Base-by-base conservation (phyloP, 148 eudicot species). In the Amaranthus cruentus region DNA sequence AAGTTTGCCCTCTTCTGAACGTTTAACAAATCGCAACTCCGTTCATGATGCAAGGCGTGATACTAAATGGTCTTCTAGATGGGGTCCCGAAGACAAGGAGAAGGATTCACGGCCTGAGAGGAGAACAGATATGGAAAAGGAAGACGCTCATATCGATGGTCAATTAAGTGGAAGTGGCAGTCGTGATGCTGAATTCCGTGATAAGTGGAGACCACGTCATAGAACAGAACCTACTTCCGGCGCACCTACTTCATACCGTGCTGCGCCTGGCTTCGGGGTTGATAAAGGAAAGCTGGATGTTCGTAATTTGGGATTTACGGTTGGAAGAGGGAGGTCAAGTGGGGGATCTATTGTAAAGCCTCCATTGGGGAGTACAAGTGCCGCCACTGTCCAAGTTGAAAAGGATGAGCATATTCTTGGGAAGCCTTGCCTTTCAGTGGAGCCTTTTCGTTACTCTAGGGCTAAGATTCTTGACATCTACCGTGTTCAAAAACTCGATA, bases 141-240 rank as follows among this genome's bases (percentile, higher is more conserved):
- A 95, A 76, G 98, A 90, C 62, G 54, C 73, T 82, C 86, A 78
- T 42, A 57, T 47, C 47, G 97, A 95, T 62, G 81, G 56, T 76
- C 96, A 85, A 70, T 55, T 87, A 55, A 74, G 61, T 82, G 75
- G 73, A 21, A 78, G 76, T 78, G 83, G 76, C 80, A 88, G 74
- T 47, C 91, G 95, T n/a, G 98, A 95, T 54, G 55, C 82, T 49
- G 96, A 95, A 55, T 74, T 87, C 52, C 97, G 97, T 78, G 97
- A 95, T 72, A 95, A 95, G 88, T 95, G 98, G 98, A 90, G 98
- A 83, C 98, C 98, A 66, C 92, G 98, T 69, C 96, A 91, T 79
- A 87, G 92, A 75, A 84, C 88, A 86, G 98, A 95, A 56, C 78
- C 87, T 71, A 86, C 74, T 76, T 82, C 91, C 66, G 69, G 77